These are phyloP conservation scores for Lunularia cruciata DNA, from an alignment of 225 moss, liverwort and hornwort genomes.

Conservation along the genomic window DNA sequence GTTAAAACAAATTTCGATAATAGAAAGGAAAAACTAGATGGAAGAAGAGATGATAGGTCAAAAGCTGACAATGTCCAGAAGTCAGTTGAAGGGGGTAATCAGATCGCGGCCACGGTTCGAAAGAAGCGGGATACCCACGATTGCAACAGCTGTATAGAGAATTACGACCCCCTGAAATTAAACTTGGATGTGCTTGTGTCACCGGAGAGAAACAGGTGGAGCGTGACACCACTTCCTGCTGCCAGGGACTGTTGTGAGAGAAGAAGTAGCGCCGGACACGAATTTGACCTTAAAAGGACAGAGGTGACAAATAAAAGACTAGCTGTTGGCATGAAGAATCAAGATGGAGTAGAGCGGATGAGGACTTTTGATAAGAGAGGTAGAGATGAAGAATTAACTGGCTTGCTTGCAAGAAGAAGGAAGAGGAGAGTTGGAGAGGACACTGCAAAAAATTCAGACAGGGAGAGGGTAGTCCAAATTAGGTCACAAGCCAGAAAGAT, in stretches of 20 bases:
- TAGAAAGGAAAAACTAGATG: not conserved
- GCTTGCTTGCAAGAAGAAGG: constrained; percentile 12
- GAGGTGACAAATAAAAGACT: not conserved
- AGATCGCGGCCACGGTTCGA: not conserved
- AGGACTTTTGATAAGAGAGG: not conserved
- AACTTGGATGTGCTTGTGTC: not conserved
- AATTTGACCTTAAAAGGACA: not conserved
- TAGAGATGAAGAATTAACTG: constrained; percentile 20
- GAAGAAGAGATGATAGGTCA: not conserved
- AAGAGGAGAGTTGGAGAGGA: constrained; percentile 2
- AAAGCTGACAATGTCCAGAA: not conserved
- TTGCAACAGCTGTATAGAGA: not conserved
- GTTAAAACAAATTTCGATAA: constrained; percentile 5
- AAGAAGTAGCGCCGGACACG: not conserved
- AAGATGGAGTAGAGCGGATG: not conserved
- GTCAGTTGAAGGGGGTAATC: not conserved
- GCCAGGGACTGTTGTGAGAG: not conserved
- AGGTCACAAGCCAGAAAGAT: not conserved
- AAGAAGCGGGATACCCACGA: not conserved
- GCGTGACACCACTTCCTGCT: constrained; percentile 1
- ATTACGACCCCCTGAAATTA: constrained; percentile 6
- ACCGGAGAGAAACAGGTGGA: not conserved
- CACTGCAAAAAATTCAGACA: not conserved
- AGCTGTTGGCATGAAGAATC: not conserved
- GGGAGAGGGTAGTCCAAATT: not conserved